phyloP scores from a whole-genome alignment of 805 yeast species.

The Starmerella stellata region DNA sequence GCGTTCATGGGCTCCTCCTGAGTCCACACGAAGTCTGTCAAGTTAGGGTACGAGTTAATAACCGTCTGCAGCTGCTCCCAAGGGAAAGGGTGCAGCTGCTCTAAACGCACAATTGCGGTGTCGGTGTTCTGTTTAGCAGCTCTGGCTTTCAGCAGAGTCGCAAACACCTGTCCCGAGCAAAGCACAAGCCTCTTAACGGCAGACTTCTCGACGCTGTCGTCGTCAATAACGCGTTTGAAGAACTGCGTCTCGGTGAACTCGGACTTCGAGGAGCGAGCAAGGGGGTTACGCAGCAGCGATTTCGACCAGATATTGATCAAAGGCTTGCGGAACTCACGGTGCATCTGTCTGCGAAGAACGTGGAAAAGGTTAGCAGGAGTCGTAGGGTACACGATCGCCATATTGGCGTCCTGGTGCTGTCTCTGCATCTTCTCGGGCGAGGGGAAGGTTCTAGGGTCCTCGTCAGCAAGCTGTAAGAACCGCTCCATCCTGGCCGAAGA shows the following conservation, averaged over 20 bases:
- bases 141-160: constrained; percentile 82
- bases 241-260: constrained; percentile 79
- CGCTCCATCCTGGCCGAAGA: constrained; percentile 96
- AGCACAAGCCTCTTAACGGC: constrained; percentile 77
- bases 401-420: constrained; percentile 97
- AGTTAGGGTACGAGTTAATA: constrained; percentile 57
- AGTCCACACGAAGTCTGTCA: constrained; percentile 84
- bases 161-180: constrained; percentile 84
- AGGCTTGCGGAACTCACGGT: constrained; percentile 87
- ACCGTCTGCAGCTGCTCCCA: constrained; percentile 79
- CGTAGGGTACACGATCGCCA: constrained; percentile 95
- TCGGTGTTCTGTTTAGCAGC: constrained; percentile 53
- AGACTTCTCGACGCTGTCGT: constrained; percentile 57
- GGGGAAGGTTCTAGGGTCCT: constrained; percentile 92
- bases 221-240: constrained; percentile 94
- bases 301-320: constrained; percentile 77
- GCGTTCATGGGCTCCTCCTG: constrained; percentile 98
- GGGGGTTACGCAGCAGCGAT: constrained; percentile 87
- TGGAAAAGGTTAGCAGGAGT: constrained; percentile 97
- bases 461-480: constrained; percentile 86
- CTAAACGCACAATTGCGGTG: constrained; percentile 77
- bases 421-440: constrained; percentile 70
- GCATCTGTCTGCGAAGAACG: constrained; percentile 94
- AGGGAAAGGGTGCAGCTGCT: constrained; percentile 98
- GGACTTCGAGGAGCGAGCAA: constrained; percentile 66